Base-by-base conservation (phyloP, 768 basidiomycete species). In the Porpolomopsis calyptriformis region DNA sequence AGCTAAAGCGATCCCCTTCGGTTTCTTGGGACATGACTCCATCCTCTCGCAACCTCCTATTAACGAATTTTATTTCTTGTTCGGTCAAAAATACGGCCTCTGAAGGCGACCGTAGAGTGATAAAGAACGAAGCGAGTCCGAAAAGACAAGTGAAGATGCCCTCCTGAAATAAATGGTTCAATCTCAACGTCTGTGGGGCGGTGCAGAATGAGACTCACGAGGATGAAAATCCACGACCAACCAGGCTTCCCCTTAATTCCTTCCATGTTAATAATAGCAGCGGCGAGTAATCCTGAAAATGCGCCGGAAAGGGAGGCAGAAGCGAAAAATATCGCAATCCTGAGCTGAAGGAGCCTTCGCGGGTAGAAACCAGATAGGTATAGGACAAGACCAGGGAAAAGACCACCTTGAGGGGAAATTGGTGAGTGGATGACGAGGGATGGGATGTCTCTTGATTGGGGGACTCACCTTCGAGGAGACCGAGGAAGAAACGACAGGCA, bases 151-250 rank as follows among this genome's bases (percentile, higher is more conserved):
- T 83, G 59, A 86, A 77, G 2, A 73, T 60, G 1, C 84, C 84
- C 60, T 85, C 76, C 45, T 46, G 35, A 26, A 22, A 2, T 31
- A 26, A 22, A 4, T 4, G 19, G n/a, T n/a, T n/a, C n/a, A n/a
- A n/a, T n/a, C 4, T 46, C 4, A 46, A 27, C 19, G 10, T 25
- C 9, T 23, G 23, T 9, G n/a, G 6, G 11, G 31, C 14, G 2
- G 27, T 16, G 22, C 45, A 46, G 18, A n/a, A n/a, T n/a, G 58
- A 24, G 7, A 49, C 57, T 12, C 42, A 65, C 66, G 25, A 80
- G 61, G 43, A 80, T 76, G 57, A 80, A 80, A 40, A 82, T 74
- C 81, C 78, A 85, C 12, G 73, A 66, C 82, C 82, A 85, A 2
- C 79, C 81, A 2, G 71, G 67, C 33, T 69, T 70, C 1, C 68